Evolutionary conservation across 345 rosid genomes (phyloP).

Genomic region (Euphorbia lathyris): DNA sequence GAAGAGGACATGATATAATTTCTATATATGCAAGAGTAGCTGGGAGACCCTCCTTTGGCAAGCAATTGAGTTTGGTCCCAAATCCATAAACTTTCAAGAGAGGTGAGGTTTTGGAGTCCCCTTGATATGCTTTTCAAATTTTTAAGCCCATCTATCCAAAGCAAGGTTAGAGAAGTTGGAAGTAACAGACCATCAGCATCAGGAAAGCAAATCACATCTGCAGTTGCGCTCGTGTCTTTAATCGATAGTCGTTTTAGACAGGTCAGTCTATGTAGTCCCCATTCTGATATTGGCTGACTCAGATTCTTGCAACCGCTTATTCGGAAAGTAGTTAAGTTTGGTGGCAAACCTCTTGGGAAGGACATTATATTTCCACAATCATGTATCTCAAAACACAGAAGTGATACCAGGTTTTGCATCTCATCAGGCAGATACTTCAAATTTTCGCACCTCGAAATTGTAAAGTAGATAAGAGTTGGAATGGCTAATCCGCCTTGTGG

Average conservation of each 20-base stretch:
- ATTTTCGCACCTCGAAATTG: too few species aligned
- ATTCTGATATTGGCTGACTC: conserved; percentile 14
- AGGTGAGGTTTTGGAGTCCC: conserved; percentile 25
- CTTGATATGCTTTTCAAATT: conserved; percentile 12
- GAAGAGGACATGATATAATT: too few species aligned
- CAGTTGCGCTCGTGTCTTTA: conserved; percentile 6
- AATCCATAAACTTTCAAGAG: conserved; percentile 19
- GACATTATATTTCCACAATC: conserved; percentile 12
- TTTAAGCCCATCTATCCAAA: conserved; percentile 13
- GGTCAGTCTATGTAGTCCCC: conserved; percentile 24
- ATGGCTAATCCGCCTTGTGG: too few species aligned
- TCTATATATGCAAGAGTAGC: not conserved
- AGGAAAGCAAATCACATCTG: conserved; percentile 23
- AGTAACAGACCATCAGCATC: conserved; percentile 22
- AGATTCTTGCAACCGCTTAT: conserved; percentile 20
- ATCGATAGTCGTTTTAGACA: conserved; percentile 26
- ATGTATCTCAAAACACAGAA: not conserved
- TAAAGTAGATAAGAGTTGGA: too few species aligned
- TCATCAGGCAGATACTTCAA: conserved; percentile 21
- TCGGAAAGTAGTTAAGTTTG: conserved; percentile 16
- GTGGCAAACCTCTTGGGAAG: conserved; percentile 32
- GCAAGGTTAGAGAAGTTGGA: conserved; percentile 23
- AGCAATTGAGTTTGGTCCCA: conserved; percentile 12
- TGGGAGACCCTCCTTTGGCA: conserved; percentile 29
- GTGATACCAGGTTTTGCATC: conserved; percentile 15